phyloP scores from a whole-genome alignment of 2,329 filamentous ascomycete species.

The Fusarium napiforme region DNA sequence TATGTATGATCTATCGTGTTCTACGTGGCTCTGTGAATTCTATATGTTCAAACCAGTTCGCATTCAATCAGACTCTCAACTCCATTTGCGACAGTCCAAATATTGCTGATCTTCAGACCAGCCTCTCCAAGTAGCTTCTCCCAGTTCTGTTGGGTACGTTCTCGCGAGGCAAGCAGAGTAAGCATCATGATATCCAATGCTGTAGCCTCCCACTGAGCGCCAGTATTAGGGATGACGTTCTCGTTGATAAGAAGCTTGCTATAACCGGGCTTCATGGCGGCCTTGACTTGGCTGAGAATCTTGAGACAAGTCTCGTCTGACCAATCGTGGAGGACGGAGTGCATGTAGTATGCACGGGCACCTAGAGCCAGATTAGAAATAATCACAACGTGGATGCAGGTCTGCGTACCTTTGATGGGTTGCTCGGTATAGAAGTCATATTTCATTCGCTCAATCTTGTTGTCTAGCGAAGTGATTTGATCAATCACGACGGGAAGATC shows the following conservation, averaged over 20 bases:
- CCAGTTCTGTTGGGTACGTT: slow-evolving; percentile 53
- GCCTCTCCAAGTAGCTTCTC: slow-evolving; percentile 46
- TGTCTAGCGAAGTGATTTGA: slow-evolving; percentile 46
- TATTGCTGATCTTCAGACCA: slow-evolving; percentile 50
- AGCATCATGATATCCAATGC: slow-evolving; percentile 53
- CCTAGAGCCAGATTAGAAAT: slow-evolving; percentile 36
- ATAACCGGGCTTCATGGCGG: slow-evolving; percentile 53
- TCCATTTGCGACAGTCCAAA: slow-evolving; percentile 48
- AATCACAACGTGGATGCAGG: too few species aligned
- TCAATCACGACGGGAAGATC: slow-evolving; percentile 57
- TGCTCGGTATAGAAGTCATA: slow-evolving; percentile 61
- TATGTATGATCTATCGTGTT: not conserved
- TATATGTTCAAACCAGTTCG: slow-evolving; percentile 36
- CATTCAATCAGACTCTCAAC: slow-evolving; percentile 54
- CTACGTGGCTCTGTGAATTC: rapidly evolving
- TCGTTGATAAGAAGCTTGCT: slow-evolving; percentile 54
- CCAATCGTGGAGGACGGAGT: slow-evolving; percentile 57
- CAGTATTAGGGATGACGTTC: slow-evolving; percentile 50
- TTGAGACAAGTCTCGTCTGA: slow-evolving; percentile 48
- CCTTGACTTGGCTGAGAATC: slow-evolving; percentile 47
- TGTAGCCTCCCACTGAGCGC: slow-evolving; percentile 51
- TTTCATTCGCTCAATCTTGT: slow-evolving; percentile 49
- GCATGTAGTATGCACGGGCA: slow-evolving; percentile 54
- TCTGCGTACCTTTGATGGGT: slow-evolving; percentile 52
- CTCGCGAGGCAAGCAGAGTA: slow-evolving; percentile 44